Base-by-base conservation (phyloP, 106 monocot genomes). In the Dendrobium nobile region DNA sequence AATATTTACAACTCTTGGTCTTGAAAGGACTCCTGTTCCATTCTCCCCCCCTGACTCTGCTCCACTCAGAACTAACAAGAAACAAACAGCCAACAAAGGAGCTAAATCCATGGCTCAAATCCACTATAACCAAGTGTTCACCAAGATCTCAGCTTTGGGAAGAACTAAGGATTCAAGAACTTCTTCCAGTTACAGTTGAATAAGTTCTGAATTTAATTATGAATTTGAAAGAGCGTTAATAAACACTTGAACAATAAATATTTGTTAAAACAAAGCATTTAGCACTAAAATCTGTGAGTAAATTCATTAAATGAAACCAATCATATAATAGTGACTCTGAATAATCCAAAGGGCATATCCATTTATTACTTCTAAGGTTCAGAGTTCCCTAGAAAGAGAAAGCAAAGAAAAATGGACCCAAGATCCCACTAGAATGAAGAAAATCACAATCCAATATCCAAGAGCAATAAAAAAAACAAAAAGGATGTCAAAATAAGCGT, bases 1-100 rank as follows among this genome's bases (percentile, higher is more conserved):
- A 3, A 90, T 15, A 41, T 82, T 89, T 33, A 87, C 70, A 72
- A 48, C 75, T 18, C 37, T 78, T 20, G 87, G 84, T 77, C 73
- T 84, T 9, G 72, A 51, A 37, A 16, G 41, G 20, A 15, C 40
- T 41, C 40, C 22, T 22, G 78, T 81, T 47, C 41, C 51, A 19
- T 81, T 84, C 24, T 42, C 15, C 33, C 31, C 31, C 19, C 40
- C 82, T 26, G 68, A 75, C 78, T 76, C 24, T 2, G 22, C 58
- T 26, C 17, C 72, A 33, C 41, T 7, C 26, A 80, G 27, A 75
- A 54, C 11, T 47, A 84, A 2, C 9, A 83, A 76, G 48, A 76
- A 48, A 76, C 22, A 76, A 9, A 76, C 76, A 51, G 48, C 76
- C 24, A 76, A 20, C 47, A 47, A 41, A 51, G 48, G 18, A 48